Conservation (phyloP, 257 asterid species). For the Penstemon eatonii region DNA sequence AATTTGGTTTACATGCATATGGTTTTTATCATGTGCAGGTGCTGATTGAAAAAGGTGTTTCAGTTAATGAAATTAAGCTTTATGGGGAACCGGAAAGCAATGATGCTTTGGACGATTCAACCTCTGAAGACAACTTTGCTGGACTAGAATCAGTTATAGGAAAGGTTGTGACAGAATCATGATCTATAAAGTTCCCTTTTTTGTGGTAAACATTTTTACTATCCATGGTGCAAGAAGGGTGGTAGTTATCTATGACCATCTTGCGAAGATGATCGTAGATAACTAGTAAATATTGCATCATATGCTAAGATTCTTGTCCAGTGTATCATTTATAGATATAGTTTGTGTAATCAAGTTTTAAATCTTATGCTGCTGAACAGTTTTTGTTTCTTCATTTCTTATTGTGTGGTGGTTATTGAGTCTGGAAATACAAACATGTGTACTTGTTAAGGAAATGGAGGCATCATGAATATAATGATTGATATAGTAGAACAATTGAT, state of each 20-base stretch:
- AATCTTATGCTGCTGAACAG: no score
- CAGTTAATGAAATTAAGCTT: constrained; percentile 77
- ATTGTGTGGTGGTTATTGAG: not conserved
- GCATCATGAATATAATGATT: not conserved
- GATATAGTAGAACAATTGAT: constrained; percentile 6
- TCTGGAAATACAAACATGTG: not conserved
- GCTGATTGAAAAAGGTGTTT: constrained; percentile 68
- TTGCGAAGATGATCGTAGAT: not conserved
- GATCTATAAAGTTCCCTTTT: constrained; percentile 23
- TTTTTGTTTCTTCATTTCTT: not conserved
- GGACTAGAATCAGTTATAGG: constrained; percentile 72
- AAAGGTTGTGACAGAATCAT: constrained; percentile 52
- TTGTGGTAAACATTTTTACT: constrained; percentile 17
- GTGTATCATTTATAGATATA: not conserved
- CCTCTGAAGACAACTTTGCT: constrained; percentile 55
- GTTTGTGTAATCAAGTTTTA: no score
- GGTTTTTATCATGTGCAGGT: constrained; percentile 48
- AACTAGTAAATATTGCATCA: not conserved
- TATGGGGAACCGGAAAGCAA: constrained; percentile 71
- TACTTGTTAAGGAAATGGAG: constrained; percentile 12
- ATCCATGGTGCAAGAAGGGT: not conserved
- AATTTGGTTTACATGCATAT: constrained; percentile 27
- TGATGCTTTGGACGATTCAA: constrained; percentile 65
- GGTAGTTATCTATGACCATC: not conserved
- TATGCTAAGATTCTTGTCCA: not conserved